Evolutionary conservation across 306 rosid genomes (phyloP).

Genomic region (Citrullus mucosospermus): DNA sequence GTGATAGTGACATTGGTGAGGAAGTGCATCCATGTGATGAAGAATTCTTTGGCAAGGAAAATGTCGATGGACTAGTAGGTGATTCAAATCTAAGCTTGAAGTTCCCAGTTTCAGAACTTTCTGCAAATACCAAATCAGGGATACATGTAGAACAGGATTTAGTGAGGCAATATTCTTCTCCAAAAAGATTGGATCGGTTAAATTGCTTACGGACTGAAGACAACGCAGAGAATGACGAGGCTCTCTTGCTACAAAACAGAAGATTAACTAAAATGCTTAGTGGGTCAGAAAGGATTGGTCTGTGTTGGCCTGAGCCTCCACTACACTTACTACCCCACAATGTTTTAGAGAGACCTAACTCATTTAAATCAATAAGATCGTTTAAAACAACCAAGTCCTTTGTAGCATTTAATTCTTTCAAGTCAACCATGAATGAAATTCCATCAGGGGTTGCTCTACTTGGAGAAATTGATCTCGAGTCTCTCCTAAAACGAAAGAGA

Average conservation of each 20-base stretch:
- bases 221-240: slow-evolving; percentile 13
- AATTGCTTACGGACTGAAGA: slow-evolving; percentile 40
- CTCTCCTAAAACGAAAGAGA: slow-evolving; percentile 70
- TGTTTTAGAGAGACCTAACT: slow-evolving; percentile 38
- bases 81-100: slow-evolving; percentile 13
- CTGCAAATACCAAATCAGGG: slow-evolving; percentile 19
- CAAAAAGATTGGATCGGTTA: slow-evolving; percentile 51
- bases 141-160: slow-evolving; percentile 21
- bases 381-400: slow-evolving; percentile 51
- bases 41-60: slow-evolving; percentile 25
- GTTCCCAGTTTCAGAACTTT: slow-evolving; percentile 23
- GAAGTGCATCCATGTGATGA: slow-evolving; percentile 69
- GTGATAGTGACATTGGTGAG: slow-evolving; percentile 73
- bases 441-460: slow-evolving; percentile 34
- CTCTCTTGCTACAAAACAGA: slow-evolving; percentile 20
- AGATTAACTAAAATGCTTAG: slow-evolving; percentile 57
- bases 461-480: slow-evolving; percentile 66
- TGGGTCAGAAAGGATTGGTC: slow-evolving; percentile 71
- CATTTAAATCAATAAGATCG: slow-evolving; percentile 37
- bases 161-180: slow-evolving; percentile 34
- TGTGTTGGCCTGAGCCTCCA: slow-evolving; percentile 90
- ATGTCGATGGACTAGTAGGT: slow-evolving; percentile 7
- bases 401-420: slow-evolving; percentile 35
- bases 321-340: slow-evolving; percentile 40
- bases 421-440: slow-evolving; percentile 32